Evolutionary conservation across 2,329 filamentous ascomycete genomes (phyloP), one percentile per base, ranked within the genome.

Genomic region (Aspergillus tubingensis): DNA sequence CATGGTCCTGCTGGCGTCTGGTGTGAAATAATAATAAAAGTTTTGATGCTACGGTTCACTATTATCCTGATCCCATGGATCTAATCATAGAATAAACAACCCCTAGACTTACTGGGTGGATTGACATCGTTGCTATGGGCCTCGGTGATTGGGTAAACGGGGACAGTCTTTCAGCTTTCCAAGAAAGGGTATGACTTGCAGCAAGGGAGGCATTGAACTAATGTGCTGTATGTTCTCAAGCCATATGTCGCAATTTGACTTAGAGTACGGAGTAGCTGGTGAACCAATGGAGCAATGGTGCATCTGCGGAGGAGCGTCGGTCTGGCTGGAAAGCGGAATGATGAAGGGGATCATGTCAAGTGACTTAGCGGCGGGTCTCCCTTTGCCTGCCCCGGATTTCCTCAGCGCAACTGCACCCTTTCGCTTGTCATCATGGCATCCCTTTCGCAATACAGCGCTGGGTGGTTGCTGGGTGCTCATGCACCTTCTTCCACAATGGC

Each of bases 1-100:
- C 65, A 72, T 68, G 71, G 66, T 72, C 68, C 53, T 64, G 27
- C 68, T 65, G 73, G 73, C 72, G 73, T 74, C 72, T 67, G 67
- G 72, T 69, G 62, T 66, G 65, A 56, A 61, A 57, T 57, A 64
- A 64, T 60, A 61, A 63, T 62, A 61, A 66, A 66, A 66, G 60
- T 60, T 62, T 39, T 44, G 52, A 57, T 52, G 51, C 32, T 36
- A 50, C 32, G 19, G 47, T 41, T 51, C 43, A 39, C 54, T 55
- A 21, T 32, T 41, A n/a, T 19, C 17, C 11, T 51, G 43, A 17
- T 11, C 36, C 11, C 11, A 25, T 49, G 23, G n/a, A 30, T 27
- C 11, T 19, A 27, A 50, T 17, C 27, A 13, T 36, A 36, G 32
- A 36, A 36, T 13, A 36, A 2, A 36, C 32, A 13, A 1, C 5